These are phyloP conservation scores for Fomitopsis schrenkii DNA, from an alignment of 1,284 basidiomycete species.

Conservation along the genomic window DNA sequence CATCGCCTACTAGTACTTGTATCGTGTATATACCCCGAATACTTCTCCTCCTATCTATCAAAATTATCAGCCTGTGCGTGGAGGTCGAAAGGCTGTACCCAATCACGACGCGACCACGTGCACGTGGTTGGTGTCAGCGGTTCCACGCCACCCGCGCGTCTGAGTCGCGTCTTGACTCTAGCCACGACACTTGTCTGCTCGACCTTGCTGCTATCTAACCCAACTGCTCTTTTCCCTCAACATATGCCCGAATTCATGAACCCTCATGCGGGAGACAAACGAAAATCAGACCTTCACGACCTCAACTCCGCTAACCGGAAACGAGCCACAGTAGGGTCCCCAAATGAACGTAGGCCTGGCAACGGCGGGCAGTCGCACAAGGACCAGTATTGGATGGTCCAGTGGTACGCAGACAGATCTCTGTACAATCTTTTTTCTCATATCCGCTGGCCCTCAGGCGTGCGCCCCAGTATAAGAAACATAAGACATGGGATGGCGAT, in stretches of 20 bases:
- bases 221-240: not conserved
- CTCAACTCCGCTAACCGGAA: constrained; percentile 29
- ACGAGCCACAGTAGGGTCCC: constrained; percentile 26
- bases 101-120: not conserved
- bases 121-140: not conserved
- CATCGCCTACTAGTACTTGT: not conserved
- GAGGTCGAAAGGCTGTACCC: not conserved
- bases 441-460: constrained; percentile 44
- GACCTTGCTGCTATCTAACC: not conserved
- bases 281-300: constrained; percentile 25
- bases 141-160: constrained; percentile 1
- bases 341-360: not conserved
- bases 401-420: constrained; percentile 44
- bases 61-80: not conserved
- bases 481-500: constrained; percentile 92
- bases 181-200: not conserved
- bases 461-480: constrained; percentile 76
- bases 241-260: constrained; percentile 22
- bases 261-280: constrained; percentile 21
- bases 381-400: constrained; percentile 63
- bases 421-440: not conserved
- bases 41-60: not conserved
- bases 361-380: constrained; percentile 9
- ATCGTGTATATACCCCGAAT: not conserved
- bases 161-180: not conserved